Evolutionary conservation across 2,329 filamentous ascomycete species (phyloP), one percentile per base, ranked within the genome.

Genomic region (Cadophora luteo-olivacea): DNA sequence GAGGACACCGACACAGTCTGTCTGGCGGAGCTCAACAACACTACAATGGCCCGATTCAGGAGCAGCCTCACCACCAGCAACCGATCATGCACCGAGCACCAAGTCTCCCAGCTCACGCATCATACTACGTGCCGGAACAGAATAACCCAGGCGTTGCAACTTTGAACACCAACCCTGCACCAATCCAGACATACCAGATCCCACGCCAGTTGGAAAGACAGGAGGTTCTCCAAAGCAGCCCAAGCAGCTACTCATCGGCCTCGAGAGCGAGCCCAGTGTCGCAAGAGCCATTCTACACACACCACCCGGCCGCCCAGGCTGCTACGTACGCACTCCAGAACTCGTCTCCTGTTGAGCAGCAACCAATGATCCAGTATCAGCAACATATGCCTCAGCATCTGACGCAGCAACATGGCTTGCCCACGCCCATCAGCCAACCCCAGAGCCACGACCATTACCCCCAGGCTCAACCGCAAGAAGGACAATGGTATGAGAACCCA

Each of bases 141-240:
- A 84, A 82, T 75, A 89, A 89, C 73, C 87, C 87, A 11, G 86
- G 84, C 14, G 84, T 90, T 6, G 87, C 86, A 38, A 89, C 86
- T 14, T 85, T 89, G 83, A 87, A 85, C 77, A 83, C 86, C 12
- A 83, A 82, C 71, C 74, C 81, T 7, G 79, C 87, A 60, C 80
- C 82, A n/a, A 77, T 81, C 7, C 79, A 84, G 67, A 77, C 71
- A 6, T 87, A 87, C 77, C 84, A 86, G 62, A 71, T 77, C 64
- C 74, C 75, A 67, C 73, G 82, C 7, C 78, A 84, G 19, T 62
- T 80, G 32, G 75, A 79, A 33, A 81, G 81, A 57, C 82, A 75
- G 45, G 81, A 82, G 5, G 83, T 86, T 22, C 80, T 88, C 48
- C 84, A 88, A 71, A 89, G 84, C 77, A 89, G 87, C 74, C 87